Evolutionary conservation across 1,284 basidiomycete species (phyloP).

Genomic region (Cutaneotrichosporon cavernicola): DNA sequence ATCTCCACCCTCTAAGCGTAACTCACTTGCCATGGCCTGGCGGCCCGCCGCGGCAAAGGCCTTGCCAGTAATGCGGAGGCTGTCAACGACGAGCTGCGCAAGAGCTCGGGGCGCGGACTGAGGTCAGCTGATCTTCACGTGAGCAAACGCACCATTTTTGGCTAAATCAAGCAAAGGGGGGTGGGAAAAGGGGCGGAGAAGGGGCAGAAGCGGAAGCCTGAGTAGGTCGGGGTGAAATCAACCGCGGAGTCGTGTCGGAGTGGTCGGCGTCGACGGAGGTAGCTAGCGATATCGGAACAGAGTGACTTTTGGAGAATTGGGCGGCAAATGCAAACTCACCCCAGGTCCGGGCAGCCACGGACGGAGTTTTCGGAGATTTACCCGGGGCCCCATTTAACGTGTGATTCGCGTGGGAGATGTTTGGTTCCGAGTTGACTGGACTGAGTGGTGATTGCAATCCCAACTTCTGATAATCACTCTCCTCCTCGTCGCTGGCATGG

Average conservation of each 20-base stretch:
- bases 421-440: constrained; percentile 8
- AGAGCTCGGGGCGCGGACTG: constrained; percentile 44
- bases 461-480: neutral
- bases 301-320: constrained; percentile 8
- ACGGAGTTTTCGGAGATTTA: constrained; percentile 14
- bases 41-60: constrained; percentile 85
- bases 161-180: neutral
- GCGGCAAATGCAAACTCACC: constrained; percentile 13
- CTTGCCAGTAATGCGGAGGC: constrained; percentile 65
- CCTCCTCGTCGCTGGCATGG: neutral
- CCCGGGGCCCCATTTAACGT: constrained; percentile 1
- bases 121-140: constrained; percentile 5
- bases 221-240: neutral
- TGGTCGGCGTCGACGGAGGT: constrained; percentile 1
- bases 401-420: neutral
- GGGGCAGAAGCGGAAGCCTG: neutral
- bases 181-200: neutral
- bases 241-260: neutral
- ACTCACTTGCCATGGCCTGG: constrained; percentile 90
- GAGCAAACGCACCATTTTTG: constrained; percentile 7
- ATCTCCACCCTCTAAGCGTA: neutral
- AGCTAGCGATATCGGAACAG: neutral
- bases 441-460: too few relatives aligned
- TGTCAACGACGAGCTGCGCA: constrained; percentile 39
- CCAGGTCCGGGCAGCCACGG: neutral